These are phyloP conservation scores for Lachancea dasiensis DNA, from an alignment of 805 yeast species.

Conservation along the genomic window DNA sequence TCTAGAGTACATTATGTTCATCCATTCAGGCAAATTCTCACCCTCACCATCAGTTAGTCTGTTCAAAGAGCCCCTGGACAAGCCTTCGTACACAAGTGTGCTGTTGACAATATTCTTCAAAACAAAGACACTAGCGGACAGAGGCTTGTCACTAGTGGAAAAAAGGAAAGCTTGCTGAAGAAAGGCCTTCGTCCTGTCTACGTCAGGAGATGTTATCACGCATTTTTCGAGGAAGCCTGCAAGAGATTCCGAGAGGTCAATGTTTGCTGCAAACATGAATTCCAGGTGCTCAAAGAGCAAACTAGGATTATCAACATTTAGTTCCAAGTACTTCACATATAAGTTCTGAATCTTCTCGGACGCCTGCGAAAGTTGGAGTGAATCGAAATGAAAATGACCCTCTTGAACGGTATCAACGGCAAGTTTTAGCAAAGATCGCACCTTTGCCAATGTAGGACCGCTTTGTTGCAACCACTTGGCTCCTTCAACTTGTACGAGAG, in stretches of 20 bases:
- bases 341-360: constrained; percentile 52
- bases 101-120: constrained; percentile 59
- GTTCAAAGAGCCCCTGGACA: constrained; percentile 42
- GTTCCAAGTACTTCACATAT: constrained; percentile 36
- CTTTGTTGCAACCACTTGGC: constrained; percentile 54
- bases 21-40: constrained; percentile 48
- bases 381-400: constrained; percentile 34
- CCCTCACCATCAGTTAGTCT: constrained; percentile 34
- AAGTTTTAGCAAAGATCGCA: constrained; percentile 25
- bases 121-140: constrained; percentile 56
- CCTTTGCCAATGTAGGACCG: constrained; percentile 25
- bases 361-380: constrained; percentile 68
- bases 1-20: constrained; percentile 50
- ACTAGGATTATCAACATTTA: constrained; percentile 31
- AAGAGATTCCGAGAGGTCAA: constrained; percentile 35
- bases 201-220: constrained; percentile 48
- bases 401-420: constrained; percentile 23
- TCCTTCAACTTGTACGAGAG: constrained; percentile 45
- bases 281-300: constrained; percentile 39
- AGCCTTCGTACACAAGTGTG: constrained; percentile 56
- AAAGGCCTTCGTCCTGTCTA: constrained; percentile 42
- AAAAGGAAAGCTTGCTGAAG: constrained; percentile 47
- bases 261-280: constrained; percentile 24
- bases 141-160: constrained; percentile 38
- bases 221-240: constrained; percentile 52